Conservation (phyloP, 2,329 filamentous ascomycete genomes). For the Phoma herbarum region DNA sequence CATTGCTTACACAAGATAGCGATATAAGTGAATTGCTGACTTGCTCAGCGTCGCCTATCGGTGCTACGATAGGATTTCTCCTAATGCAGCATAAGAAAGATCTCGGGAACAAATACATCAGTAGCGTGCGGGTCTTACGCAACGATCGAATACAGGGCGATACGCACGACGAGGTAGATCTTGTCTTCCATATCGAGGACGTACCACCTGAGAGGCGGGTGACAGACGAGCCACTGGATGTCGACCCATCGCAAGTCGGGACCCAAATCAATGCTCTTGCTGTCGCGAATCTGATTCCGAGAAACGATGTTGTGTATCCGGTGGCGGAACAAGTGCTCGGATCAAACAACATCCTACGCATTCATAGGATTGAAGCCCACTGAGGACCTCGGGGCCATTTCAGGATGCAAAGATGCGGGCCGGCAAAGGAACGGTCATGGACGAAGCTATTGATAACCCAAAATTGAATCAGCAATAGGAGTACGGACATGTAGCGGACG, state of each 20-base stretch:
- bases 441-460: not conserved
- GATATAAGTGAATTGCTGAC: not conserved
- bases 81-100: slow-evolving; percentile 27
- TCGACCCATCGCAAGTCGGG: not conserved
- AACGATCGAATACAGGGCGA: not conserved
- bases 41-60: slow-evolving; percentile 27
- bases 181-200: slow-evolving; percentile 10
- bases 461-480: not conserved
- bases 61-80: slow-evolving; percentile 24
- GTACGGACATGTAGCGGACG: not conserved
- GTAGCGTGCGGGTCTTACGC: not conserved
- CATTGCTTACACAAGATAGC: no score
- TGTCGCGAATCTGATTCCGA: not conserved
- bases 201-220: not conserved
- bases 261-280: not conserved
- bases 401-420: not conserved
- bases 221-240: not conserved
- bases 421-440: not conserved
- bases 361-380: not conserved
- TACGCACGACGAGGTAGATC: not conserved
- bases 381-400: not conserved
- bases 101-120: slow-evolving; percentile 27
- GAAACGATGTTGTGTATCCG: not conserved
- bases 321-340: not conserved
- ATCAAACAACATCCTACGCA: not conserved